phyloP scores from a whole-genome alignment of 2,329 filamentous ascomycete genomes.

The Camillea tinctor region DNA sequence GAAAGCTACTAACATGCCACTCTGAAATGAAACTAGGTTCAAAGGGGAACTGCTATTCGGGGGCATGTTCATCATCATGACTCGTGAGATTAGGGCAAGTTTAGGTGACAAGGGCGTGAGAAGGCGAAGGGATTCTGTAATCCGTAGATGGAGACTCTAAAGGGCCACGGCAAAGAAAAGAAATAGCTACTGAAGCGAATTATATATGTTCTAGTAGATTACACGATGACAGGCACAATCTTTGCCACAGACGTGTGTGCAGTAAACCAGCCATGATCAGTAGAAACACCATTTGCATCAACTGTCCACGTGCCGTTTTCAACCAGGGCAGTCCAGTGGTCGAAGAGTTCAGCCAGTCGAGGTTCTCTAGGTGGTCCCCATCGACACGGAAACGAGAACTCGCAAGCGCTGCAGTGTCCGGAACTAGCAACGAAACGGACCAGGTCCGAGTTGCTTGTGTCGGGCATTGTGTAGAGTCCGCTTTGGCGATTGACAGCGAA shows the following conservation, averaged over 20 bases:
- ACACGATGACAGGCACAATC: neutral
- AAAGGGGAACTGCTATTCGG: no score
- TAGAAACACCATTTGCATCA: constrained; percentile 8
- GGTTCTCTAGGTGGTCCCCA: constrained; percentile 6
- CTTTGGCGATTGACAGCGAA: constrained; percentile 7
- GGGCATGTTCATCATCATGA: no score
- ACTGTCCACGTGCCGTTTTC: constrained; percentile 7
- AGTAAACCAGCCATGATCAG: constrained; percentile 7
- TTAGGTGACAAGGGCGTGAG: no score
- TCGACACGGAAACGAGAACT: constrained; percentile 3
- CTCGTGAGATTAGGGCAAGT: no score
- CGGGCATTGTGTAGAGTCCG: constrained; percentile 1
- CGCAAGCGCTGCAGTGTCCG: constrained; percentile 4
- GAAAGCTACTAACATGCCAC: no score
- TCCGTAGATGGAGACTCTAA: no score
- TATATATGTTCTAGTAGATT: no score
- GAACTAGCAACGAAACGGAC: constrained; percentile 4
- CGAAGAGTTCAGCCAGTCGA: constrained; percentile 5
- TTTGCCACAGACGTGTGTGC: neutral
- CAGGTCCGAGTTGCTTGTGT: constrained; percentile 3
- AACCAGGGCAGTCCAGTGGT: constrained; percentile 6
- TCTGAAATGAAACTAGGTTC: no score
- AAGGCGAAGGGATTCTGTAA: no score
- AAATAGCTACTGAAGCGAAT: no score
- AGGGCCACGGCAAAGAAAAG: no score